Evolutionary conservation across 345 rosid genomes (phyloP), one percentile per base, ranked within the genome.

Genomic region (Populus nigra): DNA sequence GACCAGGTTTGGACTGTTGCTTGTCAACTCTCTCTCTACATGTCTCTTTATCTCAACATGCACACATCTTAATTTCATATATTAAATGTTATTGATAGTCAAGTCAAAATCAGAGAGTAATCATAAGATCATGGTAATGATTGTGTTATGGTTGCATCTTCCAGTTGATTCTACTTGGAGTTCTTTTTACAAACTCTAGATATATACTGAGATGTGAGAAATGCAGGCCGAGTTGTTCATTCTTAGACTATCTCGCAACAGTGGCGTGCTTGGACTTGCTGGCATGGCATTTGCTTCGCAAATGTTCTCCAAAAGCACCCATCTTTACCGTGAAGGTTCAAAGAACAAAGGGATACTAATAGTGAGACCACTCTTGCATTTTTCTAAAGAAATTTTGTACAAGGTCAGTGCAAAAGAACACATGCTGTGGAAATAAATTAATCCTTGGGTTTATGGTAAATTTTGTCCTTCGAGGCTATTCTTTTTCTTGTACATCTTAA

Each of bases 201-300:
- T 29, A 57, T 75, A 22, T 69, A 53, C 13, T 85, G 65, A 68
- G 53, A 70, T 80, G 38, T 84, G 78, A 69, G 75, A 74, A 72
- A 76, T 91, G 86, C 95, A 94, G 99, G 94, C 93, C 38, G 98
- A 95, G 89, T 80, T 90, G 73, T 92, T 95, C 79, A 81, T 95
- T 83, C 92, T 93, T 61, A 87, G 99, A 86, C 77, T 94, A 82
- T 95, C 99, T 71, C 97, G 99, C 35, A 85, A 86, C 84, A 93
- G 97, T 35, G 94, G 98, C n/a, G 92, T 95, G 75, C 97, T 95
- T 81, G 99, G 97, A 45, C 98, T 95, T 80, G 94, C 96, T 57
- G 96, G 97, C 68, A 95, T 89, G 87, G 91, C 98, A 68, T 88
- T 92, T 78, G 81, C 88, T 81, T 93, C 96, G 12, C 91, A 92